Percentiles rank a stretch among this genome's conserved stretches.
Conservation (phyloP, 2,329 filamentous ascomycete species). For the Exophiala lecanii-corni region DNA sequence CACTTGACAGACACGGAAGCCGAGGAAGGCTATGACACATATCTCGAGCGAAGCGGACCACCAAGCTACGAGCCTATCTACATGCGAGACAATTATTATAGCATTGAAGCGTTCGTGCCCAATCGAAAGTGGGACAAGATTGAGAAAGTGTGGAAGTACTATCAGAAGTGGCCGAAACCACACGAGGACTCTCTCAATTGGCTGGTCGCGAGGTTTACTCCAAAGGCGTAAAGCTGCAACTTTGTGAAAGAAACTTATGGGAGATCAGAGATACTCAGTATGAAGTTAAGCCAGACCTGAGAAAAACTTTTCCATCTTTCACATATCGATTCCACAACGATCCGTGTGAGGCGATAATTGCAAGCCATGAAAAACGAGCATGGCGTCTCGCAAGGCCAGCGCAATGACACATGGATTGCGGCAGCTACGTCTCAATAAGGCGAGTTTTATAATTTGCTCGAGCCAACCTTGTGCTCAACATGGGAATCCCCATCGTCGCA, state of each 20-base stretch:
- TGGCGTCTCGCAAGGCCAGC: too few species aligned
- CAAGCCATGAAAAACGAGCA: too few species aligned
- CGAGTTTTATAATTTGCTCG: too few species aligned
- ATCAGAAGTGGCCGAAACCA: slow-evolving; percentile 22
- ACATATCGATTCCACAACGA: too few species aligned
- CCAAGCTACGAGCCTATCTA: slow-evolving; percentile 24
- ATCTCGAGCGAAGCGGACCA: slow-evolving; percentile 24
- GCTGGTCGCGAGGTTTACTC: slow-evolving; percentile 19
- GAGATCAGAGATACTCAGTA: too few species aligned
- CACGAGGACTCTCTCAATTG: slow-evolving; percentile 25
- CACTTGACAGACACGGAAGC: slow-evolving; percentile 22
- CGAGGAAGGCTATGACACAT: slow-evolving; percentile 19
- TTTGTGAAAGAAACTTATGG: too few species aligned
- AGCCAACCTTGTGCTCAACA: too few species aligned
- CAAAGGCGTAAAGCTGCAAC: slow-evolving; percentile 8
- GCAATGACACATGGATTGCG: too few species aligned
- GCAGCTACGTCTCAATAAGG: too few species aligned
- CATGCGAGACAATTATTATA: slow-evolving; percentile 27
- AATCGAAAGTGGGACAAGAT: slow-evolving; percentile 26
- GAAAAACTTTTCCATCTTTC: too few species aligned
- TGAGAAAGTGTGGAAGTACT: slow-evolving; percentile 23
- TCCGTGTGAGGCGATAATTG: too few species aligned
- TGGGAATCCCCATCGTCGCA: slow-evolving; percentile 4
- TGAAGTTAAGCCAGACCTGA: too few species aligned
- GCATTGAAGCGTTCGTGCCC: slow-evolving; percentile 23